phyloP scores from a whole-genome alignment of 108 stramenopile species.

The Cyclotella distinguenda region DNA sequence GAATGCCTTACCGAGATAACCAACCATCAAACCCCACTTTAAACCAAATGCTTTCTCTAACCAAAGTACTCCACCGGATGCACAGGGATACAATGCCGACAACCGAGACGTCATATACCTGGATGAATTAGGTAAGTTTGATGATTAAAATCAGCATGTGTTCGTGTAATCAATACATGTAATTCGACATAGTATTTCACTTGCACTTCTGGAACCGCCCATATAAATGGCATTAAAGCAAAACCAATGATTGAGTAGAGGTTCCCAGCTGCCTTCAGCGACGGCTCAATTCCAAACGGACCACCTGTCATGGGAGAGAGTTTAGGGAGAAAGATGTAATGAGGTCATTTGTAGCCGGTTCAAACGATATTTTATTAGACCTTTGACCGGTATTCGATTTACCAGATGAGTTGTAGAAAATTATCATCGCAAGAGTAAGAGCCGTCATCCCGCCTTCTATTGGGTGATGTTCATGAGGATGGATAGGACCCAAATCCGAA shows the following conservation, averaged over 20 bases:
- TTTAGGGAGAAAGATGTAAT: background rate
- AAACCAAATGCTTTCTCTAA: constrained; percentile 86
- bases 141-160: too few relatives aligned
- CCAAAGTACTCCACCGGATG: constrained; percentile 54
- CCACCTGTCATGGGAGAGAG: constrained; percentile 52
- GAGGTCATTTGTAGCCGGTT: constrained; percentile 36
- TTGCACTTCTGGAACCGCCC: constrained; percentile 96
- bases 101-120: constrained; percentile 89
- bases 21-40: constrained; percentile 74
- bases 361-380: too few relatives aligned
- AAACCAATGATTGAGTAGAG: constrained; percentile 84
- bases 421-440: constrained; percentile 24
- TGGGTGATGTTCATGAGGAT: background rate
- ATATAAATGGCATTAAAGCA: constrained; percentile 80
- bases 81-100: constrained; percentile 86
- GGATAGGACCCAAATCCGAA: background rate
- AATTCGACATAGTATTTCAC: too few relatives aligned
- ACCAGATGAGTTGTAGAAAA: constrained; percentile 37
- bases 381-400: background rate
- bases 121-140: too few relatives aligned
- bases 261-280: constrained; percentile 78
- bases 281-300: constrained; percentile 90
- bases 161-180: too few relatives aligned
- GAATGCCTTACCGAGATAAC: constrained; percentile 68
- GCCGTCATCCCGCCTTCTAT: constrained; percentile 1